Base-by-base conservation (phyloP, 345 rosid species). In the Arabidopsis suecica region DNA sequence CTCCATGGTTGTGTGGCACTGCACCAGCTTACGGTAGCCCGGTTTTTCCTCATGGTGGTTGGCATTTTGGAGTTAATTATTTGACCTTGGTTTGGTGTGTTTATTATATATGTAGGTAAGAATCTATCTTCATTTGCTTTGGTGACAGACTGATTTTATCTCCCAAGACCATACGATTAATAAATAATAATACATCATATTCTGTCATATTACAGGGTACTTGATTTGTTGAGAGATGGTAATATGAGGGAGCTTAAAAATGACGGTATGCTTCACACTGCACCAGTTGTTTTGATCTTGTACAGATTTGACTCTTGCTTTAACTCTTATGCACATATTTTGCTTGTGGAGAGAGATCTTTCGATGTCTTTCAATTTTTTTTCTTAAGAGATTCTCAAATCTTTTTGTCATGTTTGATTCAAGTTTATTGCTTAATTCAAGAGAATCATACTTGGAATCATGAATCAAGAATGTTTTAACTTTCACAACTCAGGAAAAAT, bases 231-330 rank as follows among this genome's bases (percentile, higher is more conserved):
- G 36, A 56, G 57, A 57, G 72, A 4, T 75, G 45, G 38, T 36
- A 8, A 28, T 28, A 28, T 3, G 32, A 65, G 58, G 73, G 34
- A 50, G 47, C 45, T 30, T 49, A 58, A 53, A 14, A 23, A 56
- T 73, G 73, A 66, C 28, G 61, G 28, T 63, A 72, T 20, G 65
- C 32, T 68, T 55, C 51, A 32, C 42, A 32, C 18, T 69, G 67
- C 34, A 23, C 79, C 61, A 40, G 30, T 60, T 50, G 47, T 61
- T 54, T 53, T 32, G 40, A 55, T 32, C 48, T 30, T 61, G 79
- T 76, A 76, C 69, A 76, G 63, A 51, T 41, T 11, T 41, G 69
- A 12, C 59, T 57, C 65, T 45, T 65, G 61, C 16, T 67, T 59
- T 68, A 23, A 23, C 62, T 32, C 47, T 38, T 37, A 10, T 58